phyloP scores from a whole-genome alignment of 495 filamentous ascomycete genomes.

The Penicillium ucsense region DNA sequence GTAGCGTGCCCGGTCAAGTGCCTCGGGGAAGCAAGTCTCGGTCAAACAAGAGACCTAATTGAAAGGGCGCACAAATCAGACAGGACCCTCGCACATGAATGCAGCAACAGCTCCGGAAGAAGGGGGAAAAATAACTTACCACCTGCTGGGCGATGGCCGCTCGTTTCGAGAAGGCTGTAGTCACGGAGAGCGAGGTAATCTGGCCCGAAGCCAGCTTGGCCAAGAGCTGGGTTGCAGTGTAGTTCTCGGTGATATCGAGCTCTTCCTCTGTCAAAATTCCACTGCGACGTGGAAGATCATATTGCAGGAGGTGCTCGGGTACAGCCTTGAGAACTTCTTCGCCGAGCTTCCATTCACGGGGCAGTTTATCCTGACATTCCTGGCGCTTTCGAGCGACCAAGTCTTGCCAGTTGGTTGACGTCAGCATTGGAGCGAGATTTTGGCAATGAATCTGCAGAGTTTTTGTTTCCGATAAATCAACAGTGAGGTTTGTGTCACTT shows the following conservation, averaged over 20 bases:
- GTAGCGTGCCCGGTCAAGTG: constrained; percentile 25
- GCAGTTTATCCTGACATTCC: constrained; percentile 18
- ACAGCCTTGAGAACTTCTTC: background rate
- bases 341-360: constrained; percentile 17
- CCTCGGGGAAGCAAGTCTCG: constrained; percentile 31
- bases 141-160: constrained; percentile 22
- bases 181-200: constrained; percentile 33
- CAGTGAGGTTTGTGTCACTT: too few species aligned
- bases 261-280: constrained; percentile 26
- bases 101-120: constrained; percentile 11
- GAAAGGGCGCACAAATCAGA: background rate
- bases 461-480: too few species aligned
- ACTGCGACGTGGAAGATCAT: constrained; percentile 10
- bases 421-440: too few species aligned
- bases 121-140: constrained; percentile 21
- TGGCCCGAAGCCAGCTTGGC: constrained; percentile 14
- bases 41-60: constrained; percentile 30
- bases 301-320: constrained; percentile 9
- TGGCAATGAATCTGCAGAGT: too few species aligned
- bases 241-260: constrained; percentile 41
- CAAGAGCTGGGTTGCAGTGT: constrained; percentile 37
- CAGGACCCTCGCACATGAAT: background rate
- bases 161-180: constrained; percentile 40
- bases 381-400: constrained; percentile 14
- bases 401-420: constrained; percentile 12